Percentiles rank a stretch among this genome's conserved stretches.
Conservation (phyloP, 768 basidiomycete species). For the Xanthoconium stramineum region DNA sequence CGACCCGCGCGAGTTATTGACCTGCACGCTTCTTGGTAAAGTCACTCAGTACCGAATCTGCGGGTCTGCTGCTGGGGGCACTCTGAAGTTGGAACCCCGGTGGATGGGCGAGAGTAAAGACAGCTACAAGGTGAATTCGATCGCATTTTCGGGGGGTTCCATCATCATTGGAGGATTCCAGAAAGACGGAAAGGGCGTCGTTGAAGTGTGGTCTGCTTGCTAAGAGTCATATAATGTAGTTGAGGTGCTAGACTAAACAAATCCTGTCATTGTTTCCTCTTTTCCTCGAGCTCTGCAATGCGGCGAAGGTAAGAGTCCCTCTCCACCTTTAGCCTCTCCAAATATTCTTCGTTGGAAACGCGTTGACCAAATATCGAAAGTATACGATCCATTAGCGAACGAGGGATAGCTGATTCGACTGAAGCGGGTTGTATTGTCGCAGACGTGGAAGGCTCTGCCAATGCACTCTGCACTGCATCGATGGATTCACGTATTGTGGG, state of each 20-base stretch:
- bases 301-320: constrained; percentile 51
- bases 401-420: not conserved
- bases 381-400: constrained; percentile 37
- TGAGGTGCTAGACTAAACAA: not conserved
- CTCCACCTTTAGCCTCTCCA: constrained; percentile 54
- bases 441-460: not conserved
- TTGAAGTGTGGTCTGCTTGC: constrained; percentile 54
- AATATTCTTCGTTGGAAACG: constrained; percentile 72
- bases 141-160: constrained; percentile 46
- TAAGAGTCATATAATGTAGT: constrained; percentile 4
- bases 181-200: constrained; percentile 53
- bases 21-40: constrained; percentile 61
- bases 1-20: constrained; percentile 42
- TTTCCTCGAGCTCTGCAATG: constrained; percentile 52
- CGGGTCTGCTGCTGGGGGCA: constrained; percentile 36
- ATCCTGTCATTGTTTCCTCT: constrained; percentile 29
- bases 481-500: not conserved
- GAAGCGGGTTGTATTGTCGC: constrained; percentile 15
- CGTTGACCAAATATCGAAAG: constrained; percentile 32
- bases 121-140: constrained; percentile 63
- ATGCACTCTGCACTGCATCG: not conserved
- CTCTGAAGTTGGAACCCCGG: constrained; percentile 39
- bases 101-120: constrained; percentile 46
- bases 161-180: constrained; percentile 63
- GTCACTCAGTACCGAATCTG: constrained; percentile 48